A percentile compares a stretch with the other conserved stretches of the same genome.
Conservation (phyloP, 1,284 basidiomycete genomes). For the Lentinula novae-zelandiae region DNA sequence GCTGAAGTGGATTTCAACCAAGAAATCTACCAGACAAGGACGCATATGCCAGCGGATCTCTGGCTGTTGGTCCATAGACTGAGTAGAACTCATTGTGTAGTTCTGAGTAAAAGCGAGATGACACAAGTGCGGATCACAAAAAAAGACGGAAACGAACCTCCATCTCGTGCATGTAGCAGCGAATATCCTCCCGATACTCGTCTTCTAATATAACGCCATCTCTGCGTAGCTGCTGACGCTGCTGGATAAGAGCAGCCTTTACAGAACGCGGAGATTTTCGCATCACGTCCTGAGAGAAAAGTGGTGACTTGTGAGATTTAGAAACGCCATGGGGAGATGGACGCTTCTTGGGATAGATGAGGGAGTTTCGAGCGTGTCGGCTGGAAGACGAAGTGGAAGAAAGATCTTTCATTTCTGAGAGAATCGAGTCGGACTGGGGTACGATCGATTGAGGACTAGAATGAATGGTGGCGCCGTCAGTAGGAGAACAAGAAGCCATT, state of each 20-base stretch:
- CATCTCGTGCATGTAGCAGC: slow-evolving; percentile 94
- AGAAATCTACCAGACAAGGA: slow-evolving; percentile 97
- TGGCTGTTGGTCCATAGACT: slow-evolving; percentile 98
- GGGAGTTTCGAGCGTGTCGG: slow-evolving; percentile 54
- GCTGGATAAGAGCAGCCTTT: slow-evolving; percentile 54
- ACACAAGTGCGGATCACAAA: slow-evolving; percentile 3
- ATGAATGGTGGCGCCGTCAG: slow-evolving; percentile 15
- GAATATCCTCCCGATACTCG: slow-evolving; percentile 93
- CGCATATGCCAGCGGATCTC: slow-evolving; percentile 98
- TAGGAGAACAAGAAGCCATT: slow-evolving; percentile 4
- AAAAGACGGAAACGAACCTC: slow-evolving; percentile 66
- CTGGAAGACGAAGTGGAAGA: slow-evolving; percentile 43
- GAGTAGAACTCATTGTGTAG: slow-evolving; percentile 82
- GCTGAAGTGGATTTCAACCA: slow-evolving; percentile 97
- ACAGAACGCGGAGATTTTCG: slow-evolving; percentile 63
- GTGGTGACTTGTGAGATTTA: slow-evolving; percentile 60
- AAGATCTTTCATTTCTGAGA: slow-evolving; percentile 69
- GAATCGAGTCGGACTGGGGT: slow-evolving; percentile 35
- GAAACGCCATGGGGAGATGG: slow-evolving; percentile 74
- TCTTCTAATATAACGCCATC: slow-evolving; percentile 80
- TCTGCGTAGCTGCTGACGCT: slow-evolving; percentile 57
- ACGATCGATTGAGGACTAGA: slow-evolving; percentile 42
- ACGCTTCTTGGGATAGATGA: slow-evolving; percentile 76
- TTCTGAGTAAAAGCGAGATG: slow-evolving; percentile 42
- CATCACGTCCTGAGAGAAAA: slow-evolving; percentile 39